Evolutionary conservation across 371 early-diverging fungal species (phyloP), one percentile per base, ranked within the genome.

Genomic region (Rhizomucor pusillus): DNA sequence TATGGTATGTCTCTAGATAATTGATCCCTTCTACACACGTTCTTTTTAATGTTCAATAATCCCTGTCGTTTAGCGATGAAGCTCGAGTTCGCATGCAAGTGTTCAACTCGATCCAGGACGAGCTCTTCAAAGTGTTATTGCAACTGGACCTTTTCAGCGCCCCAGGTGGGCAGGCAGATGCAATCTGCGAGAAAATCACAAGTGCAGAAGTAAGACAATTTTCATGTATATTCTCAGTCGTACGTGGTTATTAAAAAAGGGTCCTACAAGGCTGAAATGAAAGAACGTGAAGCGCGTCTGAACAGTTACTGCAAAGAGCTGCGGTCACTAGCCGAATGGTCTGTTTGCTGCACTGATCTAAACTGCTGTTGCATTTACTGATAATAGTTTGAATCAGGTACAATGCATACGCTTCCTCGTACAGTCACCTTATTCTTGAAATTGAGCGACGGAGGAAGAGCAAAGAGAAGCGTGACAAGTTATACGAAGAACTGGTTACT

Each of bases 41-140:
- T 20, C 18, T 18, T 24, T 14, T 41, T 34, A 23, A 37, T 5
- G 37, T 29, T 4, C 37, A 11, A 50, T 19, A 14, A n/a, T n/a
- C n/a, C n/a, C n/a, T n/a, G n/a, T n/a, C n/a, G n/a, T n/a, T 6
- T 22, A 71, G 76, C 43, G 64, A 75, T n/a, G 70, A 69, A 22
- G 67, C 69, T 3, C 48, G 69, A 1, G 44, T 54, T 5, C 63
- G 65, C 36, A 58, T 60, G 58, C 58, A 66, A 41, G 48, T 63
- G 1, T 71, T 69, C 23, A 46, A 47, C 22, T 53, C 62, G 13
- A 54, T 69, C 0, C 65, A 69, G 11, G 60, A 63, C 1, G 69
- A 67, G 10, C 46, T 71, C 14, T 35, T 69, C 14, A 66, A 66
- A 16, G 53, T 77, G 9, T 43, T 73, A 13, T 35, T 46, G 40